Conservation (phyloP, 1,139 yeast species). For the Debaryomyces singareniensis region DNA sequence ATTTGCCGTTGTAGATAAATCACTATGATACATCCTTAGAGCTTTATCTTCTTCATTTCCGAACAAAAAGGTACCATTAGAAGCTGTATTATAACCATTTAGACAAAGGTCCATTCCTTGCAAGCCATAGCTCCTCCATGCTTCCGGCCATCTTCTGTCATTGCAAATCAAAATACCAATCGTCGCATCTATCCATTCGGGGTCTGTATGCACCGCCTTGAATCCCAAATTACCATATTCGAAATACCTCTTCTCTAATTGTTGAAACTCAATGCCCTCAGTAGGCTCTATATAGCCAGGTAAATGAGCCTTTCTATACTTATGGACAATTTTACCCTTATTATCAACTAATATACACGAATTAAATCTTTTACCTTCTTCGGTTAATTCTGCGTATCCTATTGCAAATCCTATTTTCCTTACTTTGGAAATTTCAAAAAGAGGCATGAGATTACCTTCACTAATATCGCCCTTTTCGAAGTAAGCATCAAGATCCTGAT, state of each 20-base stretch:
- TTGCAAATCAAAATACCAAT: conserved; percentile 28
- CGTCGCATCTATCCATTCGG: conserved; percentile 25
- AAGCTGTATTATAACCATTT: conserved; percentile 23
- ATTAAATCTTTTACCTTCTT: conserved; percentile 26
- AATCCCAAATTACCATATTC: conserved; percentile 23
- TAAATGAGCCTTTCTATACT: conserved; percentile 23
- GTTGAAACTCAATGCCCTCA: conserved; percentile 21
- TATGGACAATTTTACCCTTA: conserved; percentile 13
- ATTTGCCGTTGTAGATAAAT: conserved; percentile 22
- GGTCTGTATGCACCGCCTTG: conserved; percentile 17
- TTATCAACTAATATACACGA: conserved; percentile 21
- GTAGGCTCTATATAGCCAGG: conserved; percentile 24
- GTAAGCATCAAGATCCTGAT: conserved; percentile 23
- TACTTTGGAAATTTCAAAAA: conserved; percentile 22
- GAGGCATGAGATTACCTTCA: conserved; percentile 17
- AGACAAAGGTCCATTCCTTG: conserved; percentile 24
- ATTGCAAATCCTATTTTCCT: conserved; percentile 21
- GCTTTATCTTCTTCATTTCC: conserved; percentile 13
- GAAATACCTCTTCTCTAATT: conserved; percentile 27
- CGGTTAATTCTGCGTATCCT: conserved; percentile 30
- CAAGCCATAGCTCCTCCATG: conserved; percentile 26
- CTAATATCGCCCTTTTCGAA: conserved; percentile 26
- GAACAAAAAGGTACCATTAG: conserved; percentile 14
- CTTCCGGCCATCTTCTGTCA: conserved; percentile 33
- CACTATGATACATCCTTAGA: conserved; percentile 21